A percentile compares a stretch with the other conserved stretches of the same genome.
Evolutionary conservation across 2,329 filamentous ascomycete species (phyloP).

Genomic region (Scopulariopsis brevicaulis): DNA sequence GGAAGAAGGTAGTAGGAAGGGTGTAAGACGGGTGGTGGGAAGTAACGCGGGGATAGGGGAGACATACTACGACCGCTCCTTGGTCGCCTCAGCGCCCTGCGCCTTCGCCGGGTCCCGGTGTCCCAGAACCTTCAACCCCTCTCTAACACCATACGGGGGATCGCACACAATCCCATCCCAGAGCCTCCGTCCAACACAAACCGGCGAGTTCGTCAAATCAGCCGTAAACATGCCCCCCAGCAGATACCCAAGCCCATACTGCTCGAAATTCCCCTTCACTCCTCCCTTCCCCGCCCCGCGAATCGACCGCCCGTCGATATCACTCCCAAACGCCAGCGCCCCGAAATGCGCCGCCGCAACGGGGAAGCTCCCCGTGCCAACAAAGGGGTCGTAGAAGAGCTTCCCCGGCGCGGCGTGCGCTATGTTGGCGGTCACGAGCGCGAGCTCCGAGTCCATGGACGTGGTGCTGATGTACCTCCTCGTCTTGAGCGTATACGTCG

Average conservation of each 20-base stretch:
- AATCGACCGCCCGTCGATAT: conserved; percentile 87
- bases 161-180: conserved; percentile 93
- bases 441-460: conserved; percentile 92
- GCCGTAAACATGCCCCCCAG: conserved; percentile 74
- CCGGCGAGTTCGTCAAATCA: conserved; percentile 79
- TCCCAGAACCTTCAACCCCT: conserved; percentile 82
- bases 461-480: conserved; percentile 89
- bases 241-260: conserved; percentile 58
- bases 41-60: no score
- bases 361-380: conserved; percentile 88
- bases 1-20: conserved; percentile 6
- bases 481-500: conserved; percentile 84
- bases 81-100: conserved; percentile 53
- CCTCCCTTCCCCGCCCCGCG: conserved; percentile 53
- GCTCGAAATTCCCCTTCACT: conserved; percentile 62
- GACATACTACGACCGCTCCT: conserved; percentile 54
- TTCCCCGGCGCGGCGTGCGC: conserved; percentile 73
- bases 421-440: conserved; percentile 85
- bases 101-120: conserved; percentile 53
- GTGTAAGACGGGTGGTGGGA: conserved; percentile 11
- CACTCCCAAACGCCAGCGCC: conserved; percentile 70
- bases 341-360: conserved; percentile 87
- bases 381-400: conserved; percentile 89
- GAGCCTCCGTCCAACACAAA: conserved; percentile 43
- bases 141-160: conserved; percentile 89